These are phyloP conservation scores for Wickerhamomyces canadensis DNA, from an alignment of 805 yeast genomes.

Conservation along the genomic window DNA sequence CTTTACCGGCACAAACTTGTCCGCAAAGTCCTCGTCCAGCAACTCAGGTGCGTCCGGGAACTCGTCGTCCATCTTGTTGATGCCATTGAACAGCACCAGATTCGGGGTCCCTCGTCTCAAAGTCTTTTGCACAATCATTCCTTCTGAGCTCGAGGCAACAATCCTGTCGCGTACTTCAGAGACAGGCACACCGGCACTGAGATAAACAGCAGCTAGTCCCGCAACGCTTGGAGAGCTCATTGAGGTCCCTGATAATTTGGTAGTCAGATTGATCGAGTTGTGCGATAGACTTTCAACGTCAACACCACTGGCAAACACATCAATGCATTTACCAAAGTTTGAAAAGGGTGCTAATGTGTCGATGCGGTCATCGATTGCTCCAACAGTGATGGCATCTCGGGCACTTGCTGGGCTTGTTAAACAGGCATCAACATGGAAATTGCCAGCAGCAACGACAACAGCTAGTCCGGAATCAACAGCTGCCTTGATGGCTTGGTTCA, in stretches of 20 bases:
- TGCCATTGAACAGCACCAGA: conserved; percentile 39
- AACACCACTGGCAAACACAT: conserved; percentile 80
- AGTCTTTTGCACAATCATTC: conserved; percentile 41
- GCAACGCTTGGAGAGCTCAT: conserved; percentile 78
- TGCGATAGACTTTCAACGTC: conserved; percentile 52
- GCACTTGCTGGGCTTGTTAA: conserved; percentile 84
- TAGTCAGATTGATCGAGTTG: conserved; percentile 13
- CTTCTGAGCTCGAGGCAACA: conserved; percentile 40
- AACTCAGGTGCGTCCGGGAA: conserved; percentile 15
- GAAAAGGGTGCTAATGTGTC: conserved; percentile 73
- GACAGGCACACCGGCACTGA: conserved; percentile 45
- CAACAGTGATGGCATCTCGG: conserved; percentile 67
- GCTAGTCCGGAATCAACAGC: conserved; percentile 69
- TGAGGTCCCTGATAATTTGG: conserved; percentile 63
- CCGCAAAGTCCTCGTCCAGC: not conserved
- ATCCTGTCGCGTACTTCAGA: conserved; percentile 37
- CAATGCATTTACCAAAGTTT: conserved; percentile 94
- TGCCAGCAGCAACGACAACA: conserved; percentile 84
- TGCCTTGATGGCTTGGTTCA: conserved; percentile 72
- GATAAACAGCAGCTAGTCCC: conserved; percentile 52
- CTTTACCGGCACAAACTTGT: not conserved
- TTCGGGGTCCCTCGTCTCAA: conserved; percentile 58
- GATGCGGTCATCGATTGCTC: conserved; percentile 75
- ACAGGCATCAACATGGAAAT: conserved; percentile 74
- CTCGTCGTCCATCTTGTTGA: conserved; percentile 27